Evolutionary conservation across 352 stramenopile genomes (phyloP).

Genomic region (Pythium folliculosum): DNA sequence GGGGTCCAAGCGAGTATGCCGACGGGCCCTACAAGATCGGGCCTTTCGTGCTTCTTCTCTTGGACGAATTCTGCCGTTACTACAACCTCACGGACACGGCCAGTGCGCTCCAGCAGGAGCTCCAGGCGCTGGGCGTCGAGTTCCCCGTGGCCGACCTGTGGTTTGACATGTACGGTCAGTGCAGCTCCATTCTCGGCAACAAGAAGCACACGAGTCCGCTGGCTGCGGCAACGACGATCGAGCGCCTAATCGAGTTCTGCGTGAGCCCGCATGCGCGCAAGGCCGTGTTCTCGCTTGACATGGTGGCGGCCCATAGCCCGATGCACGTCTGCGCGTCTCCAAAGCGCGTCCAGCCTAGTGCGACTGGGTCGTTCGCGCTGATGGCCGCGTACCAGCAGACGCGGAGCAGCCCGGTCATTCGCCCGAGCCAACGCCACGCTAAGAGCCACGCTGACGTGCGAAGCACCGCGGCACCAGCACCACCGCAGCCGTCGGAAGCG

Average conservation of each 20-base stretch:
- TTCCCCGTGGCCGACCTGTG: constrained; percentile 42
- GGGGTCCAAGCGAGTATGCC: not conserved
- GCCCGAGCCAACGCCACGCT: constrained; percentile 47
- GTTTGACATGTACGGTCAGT: constrained; percentile 62
- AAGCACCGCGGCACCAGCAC: not conserved
- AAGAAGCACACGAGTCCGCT: constrained; percentile 14
- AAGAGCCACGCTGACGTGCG: not conserved
- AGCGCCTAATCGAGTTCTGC: constrained; percentile 61
- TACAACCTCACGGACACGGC: constrained; percentile 41
- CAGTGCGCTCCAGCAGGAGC: constrained; percentile 39
- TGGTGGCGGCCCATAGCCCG: constrained; percentile 31
- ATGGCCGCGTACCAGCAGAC: constrained; percentile 49
- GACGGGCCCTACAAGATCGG: constrained; percentile 26
- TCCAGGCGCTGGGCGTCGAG: constrained; percentile 32
- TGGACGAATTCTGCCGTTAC: constrained; percentile 61
- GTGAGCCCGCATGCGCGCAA: constrained; percentile 26
- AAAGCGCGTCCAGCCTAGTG: constrained; percentile 25
- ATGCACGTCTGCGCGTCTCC: constrained; percentile 46
- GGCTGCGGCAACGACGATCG: constrained; percentile 32
- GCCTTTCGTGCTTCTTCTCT: constrained; percentile 51
- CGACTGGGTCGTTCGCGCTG: constrained; percentile 34
- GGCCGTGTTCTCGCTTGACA: constrained; percentile 40
- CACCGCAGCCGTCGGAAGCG: not conserved
- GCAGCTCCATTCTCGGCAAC: constrained; percentile 37
- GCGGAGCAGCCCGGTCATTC: constrained; percentile 45